Evolutionary conservation across 2,329 filamentous ascomycete genomes (phyloP).

Genomic region (Arthrobotrys sinensis): DNA sequence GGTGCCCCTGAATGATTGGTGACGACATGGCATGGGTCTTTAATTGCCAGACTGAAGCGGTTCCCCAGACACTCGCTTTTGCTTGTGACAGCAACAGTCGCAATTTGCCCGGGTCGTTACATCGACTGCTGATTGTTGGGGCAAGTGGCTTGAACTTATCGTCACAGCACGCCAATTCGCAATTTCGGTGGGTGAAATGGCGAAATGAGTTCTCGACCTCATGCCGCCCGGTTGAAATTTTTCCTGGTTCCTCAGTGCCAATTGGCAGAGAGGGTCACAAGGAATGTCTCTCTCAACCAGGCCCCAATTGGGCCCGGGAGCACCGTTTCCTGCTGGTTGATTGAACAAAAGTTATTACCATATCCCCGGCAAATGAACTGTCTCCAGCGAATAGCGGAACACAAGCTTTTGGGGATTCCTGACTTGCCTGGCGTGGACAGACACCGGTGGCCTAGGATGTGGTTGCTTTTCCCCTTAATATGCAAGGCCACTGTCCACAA

Average conservation of each 20-base stretch:
- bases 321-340: constrained; percentile 24
- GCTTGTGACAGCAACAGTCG: constrained; percentile 41
- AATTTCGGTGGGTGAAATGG: constrained; percentile 50
- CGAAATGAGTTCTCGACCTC: constrained; percentile 42
- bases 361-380: constrained; percentile 31
- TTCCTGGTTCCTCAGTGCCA: constrained; percentile 33
- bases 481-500: constrained; percentile 6
- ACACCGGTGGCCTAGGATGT: constrained; percentile 25
- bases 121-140: constrained; percentile 13
- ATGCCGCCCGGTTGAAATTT: constrained; percentile 32
- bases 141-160: constrained; percentile 39
- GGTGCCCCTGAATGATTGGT: constrained; percentile 58
- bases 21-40: constrained; percentile 41
- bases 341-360: not conserved
- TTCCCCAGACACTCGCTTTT: constrained; percentile 39
- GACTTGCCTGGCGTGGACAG: constrained; percentile 32
- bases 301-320: constrained; percentile 19
- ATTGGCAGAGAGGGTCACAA: constrained; percentile 34
- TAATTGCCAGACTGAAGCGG: constrained; percentile 28
- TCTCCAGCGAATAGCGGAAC: constrained; percentile 37
- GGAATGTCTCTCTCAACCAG: constrained; percentile 47
- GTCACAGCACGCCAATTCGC: constrained; percentile 25
- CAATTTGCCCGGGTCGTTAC: constrained; percentile 24
- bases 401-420: constrained; percentile 28
- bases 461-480: constrained; percentile 60